Conservation (phyloP, 1,139 yeast species). For the Petasospora fabianii region DNA sequence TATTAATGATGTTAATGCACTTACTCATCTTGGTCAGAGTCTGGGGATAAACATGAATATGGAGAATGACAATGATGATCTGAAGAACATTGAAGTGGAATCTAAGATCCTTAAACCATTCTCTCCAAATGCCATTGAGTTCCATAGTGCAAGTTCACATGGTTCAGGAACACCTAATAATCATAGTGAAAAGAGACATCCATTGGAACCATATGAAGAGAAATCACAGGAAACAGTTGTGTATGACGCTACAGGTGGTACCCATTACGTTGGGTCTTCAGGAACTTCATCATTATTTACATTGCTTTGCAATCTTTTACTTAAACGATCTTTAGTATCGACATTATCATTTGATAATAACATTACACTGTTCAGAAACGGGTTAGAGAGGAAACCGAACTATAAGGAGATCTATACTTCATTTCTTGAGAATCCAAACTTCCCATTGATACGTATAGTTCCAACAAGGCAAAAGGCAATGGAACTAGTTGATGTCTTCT, state of each 20-base stretch:
- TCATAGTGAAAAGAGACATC: neutral
- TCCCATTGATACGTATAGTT: conserved; percentile 34
- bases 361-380: conserved; percentile 20
- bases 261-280: conserved; percentile 40
- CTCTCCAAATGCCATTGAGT: conserved; percentile 14
- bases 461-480: conserved; percentile 31
- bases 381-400: conserved; percentile 11
- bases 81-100: conserved; percentile 19
- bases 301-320: conserved; percentile 37
- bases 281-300: conserved; percentile 40
- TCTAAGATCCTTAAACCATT: conserved; percentile 24
- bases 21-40: conserved; percentile 34
- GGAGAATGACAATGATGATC: conserved; percentile 1
- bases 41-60: conserved; percentile 34
- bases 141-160: neutral
- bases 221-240: conserved; percentile 31
- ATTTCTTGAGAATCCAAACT: conserved; percentile 19
- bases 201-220: neutral
- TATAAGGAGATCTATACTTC: conserved; percentile 15
- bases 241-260: conserved; percentile 39
- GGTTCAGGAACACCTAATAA: neutral
- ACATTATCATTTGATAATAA: conserved; percentile 26
- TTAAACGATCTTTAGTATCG: conserved; percentile 33
- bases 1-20: conserved; percentile 35
- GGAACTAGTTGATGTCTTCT: conserved; percentile 34